Percentiles rank a stretch among this genome's conserved stretches.
Evolutionary conservation across 345 rosid genomes (phyloP).

Genomic region (Citropsis articulata): DNA sequence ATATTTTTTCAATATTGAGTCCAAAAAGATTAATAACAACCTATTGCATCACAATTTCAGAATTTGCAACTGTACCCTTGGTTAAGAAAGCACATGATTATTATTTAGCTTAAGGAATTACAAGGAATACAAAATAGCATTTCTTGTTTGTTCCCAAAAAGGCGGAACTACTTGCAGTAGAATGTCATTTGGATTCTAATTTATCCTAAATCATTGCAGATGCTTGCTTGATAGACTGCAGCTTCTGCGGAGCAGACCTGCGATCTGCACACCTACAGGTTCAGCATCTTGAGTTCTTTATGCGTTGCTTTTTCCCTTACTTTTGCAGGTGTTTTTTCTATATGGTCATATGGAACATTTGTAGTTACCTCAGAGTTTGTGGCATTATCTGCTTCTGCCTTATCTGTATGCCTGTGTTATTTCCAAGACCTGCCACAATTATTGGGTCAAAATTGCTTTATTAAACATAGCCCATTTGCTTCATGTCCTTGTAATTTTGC

Average conservation of each 20-base stretch:
- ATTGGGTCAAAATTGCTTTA: background rate
- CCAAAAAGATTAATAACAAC: background rate
- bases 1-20: background rate
- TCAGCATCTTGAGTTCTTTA: background rate
- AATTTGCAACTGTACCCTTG: background rate
- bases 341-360: background rate
- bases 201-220: slow-evolving; percentile 43
- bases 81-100: background rate
- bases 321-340: background rate
- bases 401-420: background rate
- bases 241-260: slow-evolving; percentile 88
- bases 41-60: background rate
- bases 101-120: no score
- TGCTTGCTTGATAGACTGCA: slow-evolving; percentile 80
- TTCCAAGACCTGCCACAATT: background rate
- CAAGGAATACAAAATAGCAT: no score
- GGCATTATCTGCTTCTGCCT: background rate
- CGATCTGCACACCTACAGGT: slow-evolving; percentile 95
- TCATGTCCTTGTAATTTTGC: background rate
- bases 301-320: background rate
- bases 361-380: background rate
- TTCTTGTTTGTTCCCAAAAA: no score
- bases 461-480: background rate
- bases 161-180: background rate
- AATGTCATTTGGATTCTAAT: background rate